Evolutionary conservation across 2,329 filamentous ascomycete genomes (phyloP).

Genomic region (Cryoendolithus antarcticus): DNA sequence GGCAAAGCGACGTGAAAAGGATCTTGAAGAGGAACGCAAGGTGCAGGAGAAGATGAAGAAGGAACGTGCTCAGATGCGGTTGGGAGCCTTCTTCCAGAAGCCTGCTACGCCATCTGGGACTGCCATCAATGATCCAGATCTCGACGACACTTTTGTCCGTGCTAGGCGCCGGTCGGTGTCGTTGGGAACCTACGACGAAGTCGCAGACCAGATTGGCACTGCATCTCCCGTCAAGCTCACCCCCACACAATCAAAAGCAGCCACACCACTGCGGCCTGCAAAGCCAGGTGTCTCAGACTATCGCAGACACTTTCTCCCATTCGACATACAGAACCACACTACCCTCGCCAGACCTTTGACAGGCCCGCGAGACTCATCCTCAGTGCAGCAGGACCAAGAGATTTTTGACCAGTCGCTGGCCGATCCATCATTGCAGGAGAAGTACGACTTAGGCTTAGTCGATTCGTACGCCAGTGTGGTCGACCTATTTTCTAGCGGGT

Average conservation of each 20-base stretch:
- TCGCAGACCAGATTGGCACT: conserved; percentile 15
- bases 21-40: conserved; percentile 18
- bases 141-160: conserved; percentile 19
- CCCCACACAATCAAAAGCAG: not conserved
- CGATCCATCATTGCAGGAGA: conserved; percentile 17
- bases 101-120: conserved; percentile 22
- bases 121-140: conserved; percentile 10
- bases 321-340: conserved; percentile 64
- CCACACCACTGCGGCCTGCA: not conserved
- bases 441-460: conserved; percentile 19
- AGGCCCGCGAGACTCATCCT: conserved; percentile 7
- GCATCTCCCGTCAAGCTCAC: conserved; percentile 14
- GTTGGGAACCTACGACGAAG: conserved; percentile 19
- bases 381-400: conserved; percentile 11
- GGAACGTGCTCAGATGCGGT: conserved; percentile 22
- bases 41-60: conserved; percentile 20
- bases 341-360: conserved; percentile 45
- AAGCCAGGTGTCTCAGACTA: conserved; percentile 28
- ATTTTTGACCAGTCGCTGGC: conserved; percentile 19
- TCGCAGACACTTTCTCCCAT: conserved; percentile 62
- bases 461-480: conserved; percentile 9
- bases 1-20: conserved; percentile 30
- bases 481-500: not conserved
- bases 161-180: conserved; percentile 25
- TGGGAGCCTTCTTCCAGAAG: conserved; percentile 34